phyloP scores from a whole-genome alignment of 306 rosid species.

The Trifolium subterraneum region DNA sequence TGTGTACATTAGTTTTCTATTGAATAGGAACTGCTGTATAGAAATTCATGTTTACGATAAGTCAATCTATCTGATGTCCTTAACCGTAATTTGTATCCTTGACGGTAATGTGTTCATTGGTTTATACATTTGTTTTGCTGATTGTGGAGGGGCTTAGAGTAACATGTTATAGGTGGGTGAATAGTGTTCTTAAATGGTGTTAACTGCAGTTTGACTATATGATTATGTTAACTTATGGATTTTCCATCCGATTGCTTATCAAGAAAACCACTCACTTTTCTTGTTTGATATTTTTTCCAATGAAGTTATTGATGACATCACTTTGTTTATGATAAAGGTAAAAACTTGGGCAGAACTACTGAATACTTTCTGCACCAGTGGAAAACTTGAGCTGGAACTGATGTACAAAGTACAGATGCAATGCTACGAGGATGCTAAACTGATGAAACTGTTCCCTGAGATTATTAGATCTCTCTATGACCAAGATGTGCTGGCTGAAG shows the following conservation, averaged over 20 bases:
- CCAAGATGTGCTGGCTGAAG: constrained; percentile 96
- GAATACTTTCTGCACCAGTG: constrained; percentile 89
- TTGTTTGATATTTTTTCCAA: background rate
- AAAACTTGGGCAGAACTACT: constrained; percentile 92
- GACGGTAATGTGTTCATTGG: background rate
- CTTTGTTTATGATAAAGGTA: constrained; percentile 58
- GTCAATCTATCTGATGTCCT: background rate
- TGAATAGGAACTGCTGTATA: background rate
- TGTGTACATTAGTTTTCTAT: constrained; percentile 12
- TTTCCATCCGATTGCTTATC: constrained; percentile 11
- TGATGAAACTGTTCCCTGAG: constrained; percentile 97
- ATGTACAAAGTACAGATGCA: constrained; percentile 99
- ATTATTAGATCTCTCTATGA: constrained; percentile 91
- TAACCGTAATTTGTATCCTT: background rate
- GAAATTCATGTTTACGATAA: background rate
- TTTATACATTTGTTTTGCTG: background rate
- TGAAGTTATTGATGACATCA: background rate
- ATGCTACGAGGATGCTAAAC: constrained; percentile 99
- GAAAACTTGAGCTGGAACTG: constrained; percentile 97
- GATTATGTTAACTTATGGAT: constrained; percentile 12
- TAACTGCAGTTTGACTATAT: background rate
- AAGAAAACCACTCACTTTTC: background rate
- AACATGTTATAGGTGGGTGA: background rate
- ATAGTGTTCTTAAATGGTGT: background rate
- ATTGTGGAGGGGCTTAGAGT: background rate